A percentile compares a stretch with the other conserved stretches of the same genome.
Conservation (phyloP, 495 filamentous ascomycete species). For the Terfezia boudieri region DNA sequence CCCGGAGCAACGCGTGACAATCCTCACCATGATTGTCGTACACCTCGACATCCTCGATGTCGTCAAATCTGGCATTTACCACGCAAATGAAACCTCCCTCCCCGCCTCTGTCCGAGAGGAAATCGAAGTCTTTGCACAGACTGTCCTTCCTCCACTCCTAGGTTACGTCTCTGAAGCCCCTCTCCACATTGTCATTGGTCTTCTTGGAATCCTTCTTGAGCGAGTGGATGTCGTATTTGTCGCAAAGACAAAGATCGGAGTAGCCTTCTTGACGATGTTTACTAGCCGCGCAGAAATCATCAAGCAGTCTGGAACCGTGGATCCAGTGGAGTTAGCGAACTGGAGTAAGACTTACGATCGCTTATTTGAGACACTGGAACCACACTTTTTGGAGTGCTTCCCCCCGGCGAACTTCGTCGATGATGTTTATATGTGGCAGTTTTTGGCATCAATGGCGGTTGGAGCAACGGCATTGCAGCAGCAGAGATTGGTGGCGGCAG, state of each 20-base stretch:
- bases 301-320: conserved; percentile 48
- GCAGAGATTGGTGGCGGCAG: conserved; percentile 74
- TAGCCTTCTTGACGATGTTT: conserved; percentile 83
- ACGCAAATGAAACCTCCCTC: conserved; percentile 43
- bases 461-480: conserved; percentile 84
- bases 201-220: conserved; percentile 62
- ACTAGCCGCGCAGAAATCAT: conserved; percentile 82
- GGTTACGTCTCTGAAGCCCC: conserved; percentile 76
- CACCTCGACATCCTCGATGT: conserved; percentile 84
- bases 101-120: conserved; percentile 59
- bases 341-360: conserved; percentile 66
- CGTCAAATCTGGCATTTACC: conserved; percentile 48
- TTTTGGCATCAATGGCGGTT: conserved; percentile 80
- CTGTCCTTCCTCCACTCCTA: conserved; percentile 77
- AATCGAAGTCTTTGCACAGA: conserved; percentile 65
- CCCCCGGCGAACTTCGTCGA: conserved; percentile 57
- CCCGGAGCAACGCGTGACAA: conserved; percentile 74
- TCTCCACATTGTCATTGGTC: conserved; percentile 68
- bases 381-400: conserved; percentile 62
- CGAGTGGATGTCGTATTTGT: conserved; percentile 59
- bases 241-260: conserved; percentile 61
- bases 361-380: conserved; percentile 73
- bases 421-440: conserved; percentile 95
- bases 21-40: conserved; percentile 87
- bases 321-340: conserved; percentile 52